Evolutionary conservation across 2,329 filamentous ascomycete species (phyloP).

Genomic region (Penicillium sp.): DNA sequence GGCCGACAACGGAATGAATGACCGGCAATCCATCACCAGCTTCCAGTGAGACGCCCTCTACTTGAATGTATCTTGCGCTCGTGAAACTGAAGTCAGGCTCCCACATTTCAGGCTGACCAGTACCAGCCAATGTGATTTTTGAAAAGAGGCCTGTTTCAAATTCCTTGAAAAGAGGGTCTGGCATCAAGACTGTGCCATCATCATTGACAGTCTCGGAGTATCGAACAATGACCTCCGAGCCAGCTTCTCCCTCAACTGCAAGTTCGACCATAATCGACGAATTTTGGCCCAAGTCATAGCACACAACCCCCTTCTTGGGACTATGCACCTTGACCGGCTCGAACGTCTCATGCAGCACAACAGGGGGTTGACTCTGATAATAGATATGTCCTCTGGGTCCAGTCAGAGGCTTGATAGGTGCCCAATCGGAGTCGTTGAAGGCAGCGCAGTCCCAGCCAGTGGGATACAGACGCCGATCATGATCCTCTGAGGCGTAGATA

Average conservation of each 20-base stretch:
- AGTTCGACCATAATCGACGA: constrained; percentile 22
- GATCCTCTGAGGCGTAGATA: constrained; percentile 27
- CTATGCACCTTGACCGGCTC: constrained; percentile 12
- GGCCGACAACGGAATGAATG: constrained; percentile 20
- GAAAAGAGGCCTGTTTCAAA: constrained; percentile 27
- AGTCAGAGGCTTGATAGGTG: constrained; percentile 22
- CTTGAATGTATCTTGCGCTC: constrained; percentile 26
- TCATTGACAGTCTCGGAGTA: constrained; percentile 22
- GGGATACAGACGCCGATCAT: constrained; percentile 24
- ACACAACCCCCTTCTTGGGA: constrained; percentile 15
- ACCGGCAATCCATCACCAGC: constrained; percentile 11
- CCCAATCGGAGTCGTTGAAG: constrained; percentile 18
- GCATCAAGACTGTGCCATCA: constrained; percentile 24
- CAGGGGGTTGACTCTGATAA: constrained; percentile 26
- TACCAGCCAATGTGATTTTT: constrained; percentile 19
- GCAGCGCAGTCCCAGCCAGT: constrained; percentile 17
- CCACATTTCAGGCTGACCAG: constrained; percentile 20
- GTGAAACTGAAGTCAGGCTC: constrained; percentile 28
- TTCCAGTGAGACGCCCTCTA: constrained; percentile 21
- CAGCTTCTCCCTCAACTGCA: constrained; percentile 15
- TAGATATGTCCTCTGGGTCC: constrained; percentile 23
- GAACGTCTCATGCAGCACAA: constrained; percentile 26
- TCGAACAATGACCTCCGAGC: constrained; percentile 20
- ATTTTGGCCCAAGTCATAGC: constrained; percentile 27
- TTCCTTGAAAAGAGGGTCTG: constrained; percentile 27